phyloP scores from a whole-genome alignment of 129 eudicot genomes.

The Cynara cardunculus region DNA sequence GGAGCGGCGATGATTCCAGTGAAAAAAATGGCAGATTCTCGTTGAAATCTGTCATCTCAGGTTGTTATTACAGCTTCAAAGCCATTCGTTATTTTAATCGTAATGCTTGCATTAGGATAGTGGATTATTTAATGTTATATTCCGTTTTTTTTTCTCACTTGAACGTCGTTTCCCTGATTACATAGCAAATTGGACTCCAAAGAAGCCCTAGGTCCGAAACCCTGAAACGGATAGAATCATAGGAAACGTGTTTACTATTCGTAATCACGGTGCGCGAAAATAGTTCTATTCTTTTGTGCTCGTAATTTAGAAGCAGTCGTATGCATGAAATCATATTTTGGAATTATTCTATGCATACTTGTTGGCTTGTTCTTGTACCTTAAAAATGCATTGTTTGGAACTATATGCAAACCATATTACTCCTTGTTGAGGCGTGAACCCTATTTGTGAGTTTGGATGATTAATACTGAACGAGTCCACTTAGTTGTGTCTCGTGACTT shows the following conservation, averaged over 20 bases:
- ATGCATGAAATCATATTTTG: background rate
- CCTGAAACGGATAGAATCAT: background rate
- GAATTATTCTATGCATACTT: background rate
- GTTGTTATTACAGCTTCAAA: slow-evolving; percentile 10
- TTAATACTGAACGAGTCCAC: background rate
- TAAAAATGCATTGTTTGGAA: background rate
- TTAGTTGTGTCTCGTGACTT: background rate
- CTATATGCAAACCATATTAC: background rate
- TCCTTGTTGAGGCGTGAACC: background rate
- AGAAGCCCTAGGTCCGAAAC: slow-evolving; percentile 19
- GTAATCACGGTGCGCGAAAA: background rate
- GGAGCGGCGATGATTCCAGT: background rate
- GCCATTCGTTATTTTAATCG: background rate
- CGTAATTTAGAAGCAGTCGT: background rate
- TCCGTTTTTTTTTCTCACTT: background rate
- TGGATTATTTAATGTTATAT: background rate
- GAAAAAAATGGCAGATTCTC: background rate
- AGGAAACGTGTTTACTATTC: background rate
- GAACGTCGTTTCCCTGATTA: background rate
- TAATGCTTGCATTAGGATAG: background rate
- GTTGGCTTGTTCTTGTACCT: background rate
- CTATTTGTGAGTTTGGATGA: slow-evolving; percentile 3
- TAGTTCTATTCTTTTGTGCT: background rate
- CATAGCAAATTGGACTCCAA: background rate
- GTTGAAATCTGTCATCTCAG: slow-evolving; percentile 13